Base-by-base conservation (phyloP, 2,329 filamentous ascomycete species). In the Aspergillus transmontanensis region DNA sequence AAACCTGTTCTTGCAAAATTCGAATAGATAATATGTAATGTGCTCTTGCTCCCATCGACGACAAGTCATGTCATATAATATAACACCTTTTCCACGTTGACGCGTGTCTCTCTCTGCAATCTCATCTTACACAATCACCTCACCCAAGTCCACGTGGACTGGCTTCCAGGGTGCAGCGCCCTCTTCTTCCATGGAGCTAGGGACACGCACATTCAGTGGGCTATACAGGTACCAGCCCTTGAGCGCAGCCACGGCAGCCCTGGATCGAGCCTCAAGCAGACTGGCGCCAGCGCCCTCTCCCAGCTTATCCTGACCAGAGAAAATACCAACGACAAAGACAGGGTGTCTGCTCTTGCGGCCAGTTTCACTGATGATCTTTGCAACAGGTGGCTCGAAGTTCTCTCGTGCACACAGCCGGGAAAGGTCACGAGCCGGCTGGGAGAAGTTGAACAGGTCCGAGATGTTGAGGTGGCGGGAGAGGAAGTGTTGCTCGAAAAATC, bases 161-260 rank as follows among this genome's bases (percentile, higher is more conserved):
- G 89, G 86, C 78, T 85, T 86, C 89, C 89, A 92, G 6, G 85
- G 82, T 71, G 81, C 81, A 50, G 87, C 86, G 54, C 82, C 84
- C 66, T 87, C 82, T 59, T 84, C 82, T 69, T 90, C 84, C 81
- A 86, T 90, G 67, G 91, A 88, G 74, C 90, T 92, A 28, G 90
- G 90, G 65, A 92, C 83, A 62, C 85, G 84, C 57, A 88, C 85
- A 67, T 87, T 80, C 69, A 86, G 74, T 1, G 95, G 94, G 76
- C 89, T 94, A 82, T 99, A 99, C 59, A 99, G 83, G 79, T 99
- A 99, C 95, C 95, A 99, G 6, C 90, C 85, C 84, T 97, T 96
- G 74, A 99, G 83, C 21, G 93, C 89, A 66, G 90, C 89, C 73
- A 96, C 94, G 43, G 92, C 88, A 23, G 95, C 95, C 76, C 92